Base-by-base conservation (phyloP, 352 stramenopile species). In the Phytophthora macrochlamydospora region DNA sequence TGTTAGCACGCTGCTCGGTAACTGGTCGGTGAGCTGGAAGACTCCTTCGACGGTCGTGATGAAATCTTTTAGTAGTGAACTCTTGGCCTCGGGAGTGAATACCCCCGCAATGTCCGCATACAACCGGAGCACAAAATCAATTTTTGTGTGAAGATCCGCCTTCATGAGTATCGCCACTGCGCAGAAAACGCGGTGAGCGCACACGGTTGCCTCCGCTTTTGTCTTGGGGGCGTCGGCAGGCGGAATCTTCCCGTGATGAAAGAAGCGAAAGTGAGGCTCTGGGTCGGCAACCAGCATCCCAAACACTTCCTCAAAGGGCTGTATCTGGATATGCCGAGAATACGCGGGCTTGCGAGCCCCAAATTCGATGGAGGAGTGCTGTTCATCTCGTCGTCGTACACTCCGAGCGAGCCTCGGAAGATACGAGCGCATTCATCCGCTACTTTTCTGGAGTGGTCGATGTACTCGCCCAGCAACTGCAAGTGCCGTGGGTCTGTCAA, bases 291-390 rank as follows among this genome's bases (percentile, higher is more conserved):
- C 67, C 2, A 94, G 75, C 77, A 92, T 81, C 11, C 83, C 85
- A 46, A 92, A 92, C 2, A 94, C 66, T 40, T 94, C 85, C 44
- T 92, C 82, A 62, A 94, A 94, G 33, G 89, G 75, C 11, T 51
- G 11, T 6, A 74, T 64, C 18, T 72, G 65, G 33, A 94, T 60
- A 51, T 79, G 73, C 7, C 81, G 79, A 6, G 81, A 69, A 61
- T 90, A 90, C 11, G 48, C 28, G 8, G 51, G 35, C 18, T 71
- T 75, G 3, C 52, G 56, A 14, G 35, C 28, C 7, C 28, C 37
- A 71, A 59, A 13, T 48, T 71, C 14, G 51, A 57, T 18, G 56
- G 13, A 35, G 51, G 18, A 44, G 28, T 1, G 30, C 50, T 33
- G 54, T 38, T 59, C 42, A 59, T 51, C 29, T 74, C 63, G 2